Conservation (phyloP, 805 yeast genomes). For the Torulaspora franciscae region DNA sequence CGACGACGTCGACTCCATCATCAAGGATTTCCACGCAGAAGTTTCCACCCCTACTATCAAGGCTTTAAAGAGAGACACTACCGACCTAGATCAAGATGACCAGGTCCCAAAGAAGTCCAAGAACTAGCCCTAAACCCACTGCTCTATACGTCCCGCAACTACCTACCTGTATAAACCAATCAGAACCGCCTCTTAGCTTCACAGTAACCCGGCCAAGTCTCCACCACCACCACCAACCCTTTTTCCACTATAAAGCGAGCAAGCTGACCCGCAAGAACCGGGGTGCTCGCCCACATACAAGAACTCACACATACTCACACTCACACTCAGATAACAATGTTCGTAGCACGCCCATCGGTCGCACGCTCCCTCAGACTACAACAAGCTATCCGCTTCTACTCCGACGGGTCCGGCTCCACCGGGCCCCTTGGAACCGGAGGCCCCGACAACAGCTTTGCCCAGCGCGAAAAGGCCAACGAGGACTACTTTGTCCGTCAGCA, state of each 20-base stretch:
- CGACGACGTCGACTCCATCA: slow-evolving; percentile 96
- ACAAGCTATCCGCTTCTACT: slow-evolving; percentile 30
- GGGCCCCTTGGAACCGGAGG: slow-evolving; percentile 48
- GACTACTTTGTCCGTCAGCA: slow-evolving; percentile 79
- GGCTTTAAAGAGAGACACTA: slow-evolving; percentile 26
- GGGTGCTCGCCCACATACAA: slow-evolving; percentile 1
- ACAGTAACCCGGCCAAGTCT: slow-evolving; percentile 3
- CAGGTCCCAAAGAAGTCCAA: slow-evolving; percentile 36
- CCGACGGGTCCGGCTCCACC: slow-evolving; percentile 57
- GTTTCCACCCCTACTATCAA: slow-evolving; percentile 49
- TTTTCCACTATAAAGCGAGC: background rate
- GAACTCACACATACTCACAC: slow-evolving; percentile 2
- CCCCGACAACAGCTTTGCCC: slow-evolving; percentile 58
- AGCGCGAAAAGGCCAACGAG: slow-evolving; percentile 92
- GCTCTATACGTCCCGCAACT: background rate
- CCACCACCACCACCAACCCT: background rate
- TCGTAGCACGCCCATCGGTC: slow-evolving; percentile 10
- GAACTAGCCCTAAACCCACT: slow-evolving; percentile 4
- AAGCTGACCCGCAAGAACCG: background rate
- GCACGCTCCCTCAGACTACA: slow-evolving; percentile 26
- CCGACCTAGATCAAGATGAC: slow-evolving; percentile 24
- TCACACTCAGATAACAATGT: slow-evolving; percentile 25
- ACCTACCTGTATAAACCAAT: slow-evolving; percentile 1
- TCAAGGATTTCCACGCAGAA: slow-evolving; percentile 86
- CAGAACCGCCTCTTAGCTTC: background rate